phyloP scores from a whole-genome alignment of 208 protist genomes.

The Borovskyia barvae region DNA sequence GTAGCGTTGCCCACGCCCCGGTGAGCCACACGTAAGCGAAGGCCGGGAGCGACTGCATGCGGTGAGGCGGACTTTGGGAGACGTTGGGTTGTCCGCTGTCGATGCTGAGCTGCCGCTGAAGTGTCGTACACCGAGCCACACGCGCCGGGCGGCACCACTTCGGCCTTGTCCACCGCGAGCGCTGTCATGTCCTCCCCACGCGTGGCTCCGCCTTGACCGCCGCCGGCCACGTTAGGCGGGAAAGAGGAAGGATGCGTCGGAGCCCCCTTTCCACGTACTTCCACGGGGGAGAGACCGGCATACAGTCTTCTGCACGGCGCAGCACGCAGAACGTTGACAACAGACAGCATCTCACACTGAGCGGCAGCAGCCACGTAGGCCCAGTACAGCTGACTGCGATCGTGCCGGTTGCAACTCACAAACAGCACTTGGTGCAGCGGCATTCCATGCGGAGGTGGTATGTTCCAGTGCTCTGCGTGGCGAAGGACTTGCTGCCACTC shows the following conservation, averaged over 20 bases:
- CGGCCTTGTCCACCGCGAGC: not conserved
- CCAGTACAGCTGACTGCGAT: slow-evolving; percentile 73
- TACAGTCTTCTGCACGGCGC: slow-evolving; percentile 30
- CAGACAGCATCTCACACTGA: slow-evolving; percentile 38
- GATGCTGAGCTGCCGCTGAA: slow-evolving; percentile 3
- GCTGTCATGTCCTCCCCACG: not conserved
- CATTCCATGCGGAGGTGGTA: slow-evolving; percentile 8
- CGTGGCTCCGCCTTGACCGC: too few relatives aligned
- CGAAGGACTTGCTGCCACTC: slow-evolving; percentile 7
- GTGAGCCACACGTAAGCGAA: not conserved
- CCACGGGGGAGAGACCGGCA: slow-evolving; percentile 8
- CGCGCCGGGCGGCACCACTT: slow-evolving; percentile 17
- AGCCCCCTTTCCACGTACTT: too few relatives aligned
- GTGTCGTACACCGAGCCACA: slow-evolving; percentile 28
- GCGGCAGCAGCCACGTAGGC: slow-evolving; percentile 36
- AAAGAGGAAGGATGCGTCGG: too few relatives aligned
- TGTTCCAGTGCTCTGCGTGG: slow-evolving; percentile 5
- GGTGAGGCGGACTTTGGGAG: not conserved
- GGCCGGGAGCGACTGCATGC: not conserved
- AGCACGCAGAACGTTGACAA: slow-evolving; percentile 7
- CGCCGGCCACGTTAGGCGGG: too few relatives aligned
- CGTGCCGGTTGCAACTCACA: slow-evolving; percentile 76
- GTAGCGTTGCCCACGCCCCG: not conserved
- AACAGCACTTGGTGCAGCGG: slow-evolving; percentile 55
- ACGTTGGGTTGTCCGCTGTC: not conserved